phyloP scores from a whole-genome alignment of 2,329 filamentous ascomycete genomes.

The Colletotrichum godetiae region DNA sequence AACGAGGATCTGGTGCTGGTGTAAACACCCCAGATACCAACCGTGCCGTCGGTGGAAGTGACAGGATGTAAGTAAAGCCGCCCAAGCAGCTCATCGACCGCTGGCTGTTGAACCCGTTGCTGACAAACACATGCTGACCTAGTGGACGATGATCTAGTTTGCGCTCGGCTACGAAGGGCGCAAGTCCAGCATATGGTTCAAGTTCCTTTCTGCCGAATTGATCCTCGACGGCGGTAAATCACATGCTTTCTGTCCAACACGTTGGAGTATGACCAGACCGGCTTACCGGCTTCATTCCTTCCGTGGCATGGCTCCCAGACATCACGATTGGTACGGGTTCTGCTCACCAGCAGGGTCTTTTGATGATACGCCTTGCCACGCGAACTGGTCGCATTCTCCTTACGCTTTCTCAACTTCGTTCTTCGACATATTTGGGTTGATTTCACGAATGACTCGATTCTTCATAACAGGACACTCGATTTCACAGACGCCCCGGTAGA shows the following conservation, averaged over 20 bases:
- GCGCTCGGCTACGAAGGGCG: conserved; percentile 83
- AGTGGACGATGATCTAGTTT: conserved; percentile 85
- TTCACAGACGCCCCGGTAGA: neutral
- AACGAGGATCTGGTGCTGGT: conserved; percentile 67
- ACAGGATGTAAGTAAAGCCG: conserved; percentile 94
- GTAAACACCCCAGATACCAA: conserved; percentile 78
- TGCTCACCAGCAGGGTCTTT: conserved; percentile 33
- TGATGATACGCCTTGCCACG: conserved; percentile 42
- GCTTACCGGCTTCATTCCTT: conserved; percentile 24
- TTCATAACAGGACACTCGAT: conserved; percentile 39
- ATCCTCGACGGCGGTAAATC: conserved; percentile 43
- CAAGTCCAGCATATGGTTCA: conserved; percentile 57
- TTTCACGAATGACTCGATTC: conserved; percentile 49
- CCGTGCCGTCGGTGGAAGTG: conserved; percentile 82
- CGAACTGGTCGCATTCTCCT: conserved; percentile 50
- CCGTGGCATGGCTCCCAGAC: conserved; percentile 32
- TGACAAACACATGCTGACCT: conserved; percentile 83
- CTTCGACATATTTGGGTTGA: conserved; percentile 47
- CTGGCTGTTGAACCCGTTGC: conserved; percentile 78
- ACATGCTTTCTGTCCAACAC: conserved; percentile 36
- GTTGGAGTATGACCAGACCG: conserved; percentile 38
- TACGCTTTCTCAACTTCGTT: conserved; percentile 54
- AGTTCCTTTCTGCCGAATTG: conserved; percentile 57
- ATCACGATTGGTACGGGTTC: conserved; percentile 36
- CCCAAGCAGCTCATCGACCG: conserved; percentile 59